Percentiles rank a stretch among this genome's conserved stretches.
Evolutionary conservation across 2,329 filamentous ascomycete species (phyloP).

Genomic region (Pseudogymnoascus sp.): DNA sequence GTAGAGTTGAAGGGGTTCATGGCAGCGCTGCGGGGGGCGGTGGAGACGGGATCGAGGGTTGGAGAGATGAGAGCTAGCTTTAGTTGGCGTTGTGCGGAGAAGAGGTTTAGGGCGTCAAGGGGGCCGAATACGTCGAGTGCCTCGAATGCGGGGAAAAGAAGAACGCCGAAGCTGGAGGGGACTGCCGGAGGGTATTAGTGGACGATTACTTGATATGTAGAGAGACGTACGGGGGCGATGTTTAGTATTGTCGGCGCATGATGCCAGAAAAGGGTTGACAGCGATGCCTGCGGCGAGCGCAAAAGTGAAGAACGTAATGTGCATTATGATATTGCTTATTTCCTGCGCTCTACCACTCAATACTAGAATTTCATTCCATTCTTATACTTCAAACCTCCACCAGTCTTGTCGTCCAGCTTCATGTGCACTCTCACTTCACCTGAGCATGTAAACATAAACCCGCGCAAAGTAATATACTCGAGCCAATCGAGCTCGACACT

Average conservation of each 20-base stretch:
- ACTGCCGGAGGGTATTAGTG: not conserved
- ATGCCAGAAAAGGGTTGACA: conserved; percentile 1
- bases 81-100: conserved; percentile 18
- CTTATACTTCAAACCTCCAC: not conserved
- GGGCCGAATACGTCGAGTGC: conserved; percentile 29
- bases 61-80: conserved; percentile 24
- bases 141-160: conserved; percentile 24
- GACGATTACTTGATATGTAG: conserved; percentile 17
- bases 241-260: not conserved
- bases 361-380: not conserved
- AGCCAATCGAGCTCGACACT: not conserved
- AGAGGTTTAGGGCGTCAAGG: conserved; percentile 25
- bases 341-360: not conserved
- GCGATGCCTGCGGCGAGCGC: not conserved
- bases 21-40: conserved; percentile 13
- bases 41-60: conserved; percentile 22
- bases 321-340: not conserved
- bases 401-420: not conserved
- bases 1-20: conserved; percentile 15
- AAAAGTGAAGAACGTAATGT: not conserved
- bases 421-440: no score
- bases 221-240: not conserved
- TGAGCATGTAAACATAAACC: not conserved
- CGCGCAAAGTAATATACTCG: not conserved
- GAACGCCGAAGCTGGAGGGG: conserved; percentile 17